A percentile compares a stretch with the other conserved stretches of the same genome.
Evolutionary conservation across 768 basidiomycete species (phyloP).

Genomic region (Suillus subaureus): DNA sequence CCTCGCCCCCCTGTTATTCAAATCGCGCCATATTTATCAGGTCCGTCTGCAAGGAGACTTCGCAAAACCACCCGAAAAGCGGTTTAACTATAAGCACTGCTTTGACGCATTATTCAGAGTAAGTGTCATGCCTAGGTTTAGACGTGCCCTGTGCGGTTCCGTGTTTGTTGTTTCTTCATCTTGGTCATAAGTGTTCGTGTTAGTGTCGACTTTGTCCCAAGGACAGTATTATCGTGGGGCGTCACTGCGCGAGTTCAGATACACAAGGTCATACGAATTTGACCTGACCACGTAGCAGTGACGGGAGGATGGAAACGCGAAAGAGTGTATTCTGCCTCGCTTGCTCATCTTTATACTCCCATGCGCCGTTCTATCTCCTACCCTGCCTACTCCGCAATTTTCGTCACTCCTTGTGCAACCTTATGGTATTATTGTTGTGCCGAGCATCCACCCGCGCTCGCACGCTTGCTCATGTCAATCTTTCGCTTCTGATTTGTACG

Average conservation of each 20-base stretch:
- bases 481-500: not conserved
- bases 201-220: not conserved
- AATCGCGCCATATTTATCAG: constrained; percentile 26
- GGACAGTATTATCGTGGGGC: not conserved
- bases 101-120: constrained; percentile 87
- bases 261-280: not conserved
- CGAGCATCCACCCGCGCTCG: not conserved
- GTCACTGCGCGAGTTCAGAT: not conserved
- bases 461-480: not conserved
- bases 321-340: not conserved
- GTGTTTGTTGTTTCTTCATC: not conserved
- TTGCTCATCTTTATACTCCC: not conserved
- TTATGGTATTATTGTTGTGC: not conserved
- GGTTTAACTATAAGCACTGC: constrained; percentile 89
- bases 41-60: constrained; percentile 90
- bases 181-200: not conserved
- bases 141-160: not conserved
- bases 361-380: constrained; percentile 2
- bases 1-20: not conserved
- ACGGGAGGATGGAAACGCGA: not conserved
- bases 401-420: not conserved
- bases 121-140: constrained; percentile 32
- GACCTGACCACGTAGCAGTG: not conserved
- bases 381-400: not conserved
- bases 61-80: constrained; percentile 84